Base-by-base conservation (phyloP, 208 protist genomes). In the Trypanosoma platydactyli region DNA sequence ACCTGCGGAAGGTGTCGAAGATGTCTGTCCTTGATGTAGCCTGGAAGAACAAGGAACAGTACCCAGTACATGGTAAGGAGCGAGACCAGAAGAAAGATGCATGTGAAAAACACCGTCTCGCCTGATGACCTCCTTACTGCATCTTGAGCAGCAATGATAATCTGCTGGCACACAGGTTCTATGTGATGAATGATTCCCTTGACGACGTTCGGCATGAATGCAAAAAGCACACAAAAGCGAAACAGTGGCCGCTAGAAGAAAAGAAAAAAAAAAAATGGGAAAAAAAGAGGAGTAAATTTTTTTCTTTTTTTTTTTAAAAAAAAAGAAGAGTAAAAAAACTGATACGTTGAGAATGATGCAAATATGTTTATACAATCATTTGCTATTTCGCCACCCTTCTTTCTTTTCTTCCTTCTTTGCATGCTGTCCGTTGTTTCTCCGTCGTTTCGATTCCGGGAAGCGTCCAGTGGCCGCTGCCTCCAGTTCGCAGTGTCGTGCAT, bases 1-100 rank as follows among this genome's bases (percentile, higher is more conserved):
- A 87, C 71, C 7, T 83, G 88, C 1, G 86, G 86, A 60, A 93
- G 53, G 61, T 87, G 76, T 13, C 71, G 78, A 12, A 92, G 71
- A 61, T 89, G 84, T 60, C 79, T 79, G 52, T 90, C 77, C 77
- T 86, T 87, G 50, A 82, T 72, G 57, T 86, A 41, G 1, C 64
- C 73, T n/a, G 83, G 86, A 7, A 93, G 11, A 27, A 88, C 35
- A 5, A 77, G 49, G 13, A 78, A 74, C n/a, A 83, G 58, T 27
- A 90, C 9, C 27, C 81, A 68, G 64, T 81, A 89, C 27, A 89
- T 12, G 24, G 89, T 40, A 24, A 68, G 25, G 40, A 58, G 62
- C 20, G 77, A 76, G 11, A 75, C 20, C n/a, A 81, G 7, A 18
- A 56, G 41, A 16, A 66, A 52, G 25, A 71, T 13, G 5, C 42